Evolutionary conservation across 768 basidiomycete species (phyloP), one percentile per base, ranked within the genome.

Genomic region (Kwoniella mangroviensis): DNA sequence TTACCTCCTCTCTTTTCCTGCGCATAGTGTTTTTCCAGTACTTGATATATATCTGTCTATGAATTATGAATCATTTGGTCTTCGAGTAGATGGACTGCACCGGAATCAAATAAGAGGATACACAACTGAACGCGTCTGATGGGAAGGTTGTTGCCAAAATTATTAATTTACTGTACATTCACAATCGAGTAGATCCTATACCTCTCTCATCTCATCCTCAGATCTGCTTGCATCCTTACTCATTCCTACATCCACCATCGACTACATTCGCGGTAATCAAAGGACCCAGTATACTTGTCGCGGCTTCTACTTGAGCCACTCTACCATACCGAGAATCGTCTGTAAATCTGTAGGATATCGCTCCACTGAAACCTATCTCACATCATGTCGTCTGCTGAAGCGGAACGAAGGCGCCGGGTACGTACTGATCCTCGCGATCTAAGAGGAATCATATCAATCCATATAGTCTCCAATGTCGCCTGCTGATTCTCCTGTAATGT

Each of bases 311-410:
- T 7, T 34, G 34, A 34, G 34, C 34, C 34, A 34, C 34, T 34
- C 6, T 4, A 34, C 34, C 34, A 34, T 34, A 34, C 6, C 34
- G 34, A 34, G 34, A 34, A 7, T 34, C 6, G 34, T 34, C 34
- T 34, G 34, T 34, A 34, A 6, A 34, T 0, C 26, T 51, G 49
- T 51, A 51, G 12, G 7, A 51, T 34, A 7, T 34, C 34, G 53
- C 53, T 54, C 53, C 53, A 54, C 53, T 24, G 5, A 51, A 15
- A 17, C 3, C 53, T 6, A 54, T 24, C 24, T n/a, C 24, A 21
- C 56, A 58, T 52, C 40, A 68, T 67, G 61, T 68, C 70, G 11
- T 72, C 70, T 3, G 70, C 70, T n/a, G 70, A 72, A 63, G 66
- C 66, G 26, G 70, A 72, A 42, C 52, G 66, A 51, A 72, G 68